A percentile compares a stretch with the other conserved stretches of the same genome.
phyloP scores from a whole-genome alignment of 2,329 filamentous ascomycete species.

The Botrytis deweyae region DNA sequence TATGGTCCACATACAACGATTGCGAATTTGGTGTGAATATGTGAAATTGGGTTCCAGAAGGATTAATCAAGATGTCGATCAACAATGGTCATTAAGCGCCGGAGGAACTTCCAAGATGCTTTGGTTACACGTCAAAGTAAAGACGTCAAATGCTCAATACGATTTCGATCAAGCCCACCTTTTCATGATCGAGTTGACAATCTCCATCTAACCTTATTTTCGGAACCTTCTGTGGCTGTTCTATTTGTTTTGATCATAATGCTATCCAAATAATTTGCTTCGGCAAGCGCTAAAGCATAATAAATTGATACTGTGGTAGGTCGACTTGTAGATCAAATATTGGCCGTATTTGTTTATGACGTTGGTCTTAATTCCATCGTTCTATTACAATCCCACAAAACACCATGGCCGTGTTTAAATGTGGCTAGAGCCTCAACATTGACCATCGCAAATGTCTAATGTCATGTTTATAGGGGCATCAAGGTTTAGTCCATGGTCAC shows the following conservation, averaged over 20 bases:
- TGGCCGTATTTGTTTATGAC: background rate
- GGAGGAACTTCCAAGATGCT: background rate
- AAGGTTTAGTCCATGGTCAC: background rate
- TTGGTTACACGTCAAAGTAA: background rate
- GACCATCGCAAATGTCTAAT: background rate
- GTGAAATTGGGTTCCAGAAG: slow-evolving; percentile 2
- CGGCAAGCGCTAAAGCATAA: background rate
- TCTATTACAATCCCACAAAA: background rate
- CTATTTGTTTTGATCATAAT: background rate
- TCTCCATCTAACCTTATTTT: background rate
- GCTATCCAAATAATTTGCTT: background rate
- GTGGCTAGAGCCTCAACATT: background rate
- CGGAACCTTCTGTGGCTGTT: background rate
- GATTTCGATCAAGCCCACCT: background rate
- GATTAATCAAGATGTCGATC: slow-evolving; percentile 5
- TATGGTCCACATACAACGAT: background rate
- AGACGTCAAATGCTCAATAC: background rate
- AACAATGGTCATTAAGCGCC: slow-evolving; percentile 4
- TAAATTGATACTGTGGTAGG: background rate
- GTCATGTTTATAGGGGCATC: background rate
- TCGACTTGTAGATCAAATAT: background rate
- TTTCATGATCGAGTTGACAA: background rate
- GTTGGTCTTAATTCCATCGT: background rate
- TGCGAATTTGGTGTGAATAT: slow-evolving; percentile 13
- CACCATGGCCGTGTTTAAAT: background rate